Percentiles rank a stretch among this genome's conserved stretches.
Conservation (phyloP, 2,329 filamentous ascomycete species). For the Balansia obtecta region DNA sequence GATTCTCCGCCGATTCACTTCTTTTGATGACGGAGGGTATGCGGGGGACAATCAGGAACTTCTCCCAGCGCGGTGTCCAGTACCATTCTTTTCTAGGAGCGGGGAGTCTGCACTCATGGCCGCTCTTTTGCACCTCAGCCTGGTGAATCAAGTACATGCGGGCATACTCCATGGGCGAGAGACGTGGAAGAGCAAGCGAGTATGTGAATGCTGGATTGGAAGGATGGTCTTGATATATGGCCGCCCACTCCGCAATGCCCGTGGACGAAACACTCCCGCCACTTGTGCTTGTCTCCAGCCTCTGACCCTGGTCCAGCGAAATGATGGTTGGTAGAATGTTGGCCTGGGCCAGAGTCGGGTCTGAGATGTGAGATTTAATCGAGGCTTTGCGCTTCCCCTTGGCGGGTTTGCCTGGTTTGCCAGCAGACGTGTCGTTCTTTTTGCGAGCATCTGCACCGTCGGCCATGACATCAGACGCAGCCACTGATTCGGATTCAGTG, state of each 20-base stretch:
- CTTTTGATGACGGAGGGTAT: conserved; percentile 17
- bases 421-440: neutral
- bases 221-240: neutral
- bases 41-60: conserved; percentile 24
- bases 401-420: neutral
- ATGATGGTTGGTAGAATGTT: neutral
- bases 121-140: conserved; percentile 15
- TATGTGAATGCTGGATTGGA: neutral
- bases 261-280: neutral
- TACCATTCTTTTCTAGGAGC: conserved; percentile 17
- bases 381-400: conserved; percentile 7
- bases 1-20: neutral
- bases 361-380: conserved; percentile 15
- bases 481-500: conserved; percentile 11
- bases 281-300: neutral
- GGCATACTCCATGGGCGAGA: conserved; percentile 29
- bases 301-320: conserved; percentile 1
- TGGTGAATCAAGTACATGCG: conserved; percentile 23
- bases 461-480: neutral
- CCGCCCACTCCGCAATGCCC: neutral
- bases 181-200: conserved; percentile 12
- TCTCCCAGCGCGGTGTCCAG: conserved; percentile 23
- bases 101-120: conserved; percentile 15
- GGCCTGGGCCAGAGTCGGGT: conserved; percentile 10
- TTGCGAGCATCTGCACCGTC: neutral